Evolutionary conservation across 2,329 filamentous ascomycete species (phyloP).

Genomic region (Pestalotiopsis sp.): DNA sequence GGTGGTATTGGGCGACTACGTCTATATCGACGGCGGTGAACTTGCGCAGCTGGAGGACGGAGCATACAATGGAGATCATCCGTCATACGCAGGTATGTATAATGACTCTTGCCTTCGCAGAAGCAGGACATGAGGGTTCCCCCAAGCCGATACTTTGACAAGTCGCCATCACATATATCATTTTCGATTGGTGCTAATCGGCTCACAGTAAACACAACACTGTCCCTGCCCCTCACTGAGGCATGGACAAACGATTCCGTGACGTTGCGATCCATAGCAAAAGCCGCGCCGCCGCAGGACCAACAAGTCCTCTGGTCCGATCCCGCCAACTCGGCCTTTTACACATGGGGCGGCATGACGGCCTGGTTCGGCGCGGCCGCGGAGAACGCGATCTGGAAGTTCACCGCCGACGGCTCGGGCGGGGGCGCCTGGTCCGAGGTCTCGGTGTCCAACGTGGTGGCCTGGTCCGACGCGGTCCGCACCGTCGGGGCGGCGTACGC

Average conservation of each 20-base stretch:
- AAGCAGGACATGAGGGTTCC: neutral
- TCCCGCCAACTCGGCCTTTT: constrained; percentile 29
- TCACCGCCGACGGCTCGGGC: constrained; percentile 33
- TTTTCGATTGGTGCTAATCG: neutral
- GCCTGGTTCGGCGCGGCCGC: constrained; percentile 23
- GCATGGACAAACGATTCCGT: constrained; percentile 38
- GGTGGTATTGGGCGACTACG: constrained; percentile 36
- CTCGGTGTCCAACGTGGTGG: constrained; percentile 27
- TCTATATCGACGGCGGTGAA: constrained; percentile 42
- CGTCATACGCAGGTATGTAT: constrained; percentile 27
- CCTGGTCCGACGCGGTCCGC: constrained; percentile 40
- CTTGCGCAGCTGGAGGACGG: constrained; percentile 30
- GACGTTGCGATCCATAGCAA: constrained; percentile 28
- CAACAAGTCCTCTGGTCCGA: constrained; percentile 37
- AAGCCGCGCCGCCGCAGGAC: constrained; percentile 31
- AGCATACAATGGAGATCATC: constrained; percentile 21
- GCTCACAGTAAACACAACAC: constrained; percentile 32
- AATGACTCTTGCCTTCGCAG: neutral
- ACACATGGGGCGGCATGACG: constrained; percentile 36
- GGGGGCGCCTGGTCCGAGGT: constrained; percentile 34
- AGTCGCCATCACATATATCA: neutral
- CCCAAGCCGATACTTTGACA: neutral
- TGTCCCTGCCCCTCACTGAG: constrained; percentile 34
- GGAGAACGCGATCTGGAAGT: constrained; percentile 32
- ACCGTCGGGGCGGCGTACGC: constrained; percentile 30